Evolutionary conservation across 768 basidiomycete species (phyloP).

Genomic region (Cyclocybe cylindracea): DNA sequence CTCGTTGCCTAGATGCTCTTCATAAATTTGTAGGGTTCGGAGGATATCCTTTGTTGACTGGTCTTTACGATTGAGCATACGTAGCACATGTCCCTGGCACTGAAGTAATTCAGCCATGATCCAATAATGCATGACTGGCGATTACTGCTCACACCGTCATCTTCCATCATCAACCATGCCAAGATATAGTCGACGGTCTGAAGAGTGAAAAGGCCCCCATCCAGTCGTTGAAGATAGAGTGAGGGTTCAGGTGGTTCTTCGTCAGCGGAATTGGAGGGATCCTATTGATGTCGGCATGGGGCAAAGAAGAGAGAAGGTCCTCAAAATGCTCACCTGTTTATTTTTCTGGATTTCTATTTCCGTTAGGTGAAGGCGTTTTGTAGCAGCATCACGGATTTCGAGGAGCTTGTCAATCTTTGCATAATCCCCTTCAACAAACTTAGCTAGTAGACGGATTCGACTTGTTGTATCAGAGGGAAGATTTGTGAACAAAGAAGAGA

Average conservation of each 20-base stretch:
- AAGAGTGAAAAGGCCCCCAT: conserved; percentile 84
- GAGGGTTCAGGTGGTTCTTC: conserved; percentile 63
- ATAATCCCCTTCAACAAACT: conserved; percentile 92
- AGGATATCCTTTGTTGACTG: conserved; percentile 72
- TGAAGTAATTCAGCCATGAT: conserved; percentile 29
- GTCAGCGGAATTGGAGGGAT: conserved; percentile 41
- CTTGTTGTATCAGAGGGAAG: conserved; percentile 82
- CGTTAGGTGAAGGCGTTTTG: conserved; percentile 54
- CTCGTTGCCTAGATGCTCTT: conserved; percentile 64
- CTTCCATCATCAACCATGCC: conserved; percentile 97
- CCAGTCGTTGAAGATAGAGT: conserved; percentile 86
- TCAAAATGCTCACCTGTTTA: conserved; percentile 49
- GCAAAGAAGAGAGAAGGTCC: not conserved
- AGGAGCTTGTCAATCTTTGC: conserved; percentile 94
- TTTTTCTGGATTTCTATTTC: conserved; percentile 73
- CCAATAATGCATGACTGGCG: not conserved
- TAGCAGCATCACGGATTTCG: conserved; percentile 79
- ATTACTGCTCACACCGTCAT: conserved; percentile 79
- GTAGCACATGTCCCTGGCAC: conserved; percentile 75
- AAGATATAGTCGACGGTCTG: conserved; percentile 94
- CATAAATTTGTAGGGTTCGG: conserved; percentile 67
- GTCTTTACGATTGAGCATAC: conserved; percentile 76
- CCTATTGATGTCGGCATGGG: not conserved
- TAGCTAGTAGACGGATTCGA: conserved; percentile 81
- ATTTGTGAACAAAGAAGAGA: conserved; percentile 85